Evolutionary conservation across 2,329 filamentous ascomycete genomes (phyloP).

Genomic region (Remersonia thermophila): DNA sequence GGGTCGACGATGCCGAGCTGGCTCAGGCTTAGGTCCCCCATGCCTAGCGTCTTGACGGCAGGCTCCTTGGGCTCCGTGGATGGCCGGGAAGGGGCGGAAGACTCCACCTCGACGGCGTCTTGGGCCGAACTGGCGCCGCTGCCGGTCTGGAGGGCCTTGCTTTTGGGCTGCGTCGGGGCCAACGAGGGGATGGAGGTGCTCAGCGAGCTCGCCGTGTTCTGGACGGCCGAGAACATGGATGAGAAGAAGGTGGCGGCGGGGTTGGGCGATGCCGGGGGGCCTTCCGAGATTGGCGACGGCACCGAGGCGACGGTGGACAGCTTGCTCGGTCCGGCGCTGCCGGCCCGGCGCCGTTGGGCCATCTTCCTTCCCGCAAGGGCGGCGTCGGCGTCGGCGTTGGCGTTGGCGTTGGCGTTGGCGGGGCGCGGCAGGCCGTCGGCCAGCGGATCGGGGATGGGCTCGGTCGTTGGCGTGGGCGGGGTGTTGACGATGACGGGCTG

Average conservation of each 20-base stretch:
- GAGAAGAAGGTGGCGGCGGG: slow-evolving; percentile 75
- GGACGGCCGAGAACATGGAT: slow-evolving; percentile 81
- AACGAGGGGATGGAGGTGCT: slow-evolving; percentile 58
- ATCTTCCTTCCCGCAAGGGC: slow-evolving; percentile 60
- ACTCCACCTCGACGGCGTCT: slow-evolving; percentile 32
- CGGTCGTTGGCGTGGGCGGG: slow-evolving; percentile 50
- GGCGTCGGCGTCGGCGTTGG: too few species aligned
- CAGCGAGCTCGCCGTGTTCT: slow-evolving; percentile 72
- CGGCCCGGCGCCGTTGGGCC: slow-evolving; percentile 50
- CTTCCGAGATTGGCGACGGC: slow-evolving; percentile 64
- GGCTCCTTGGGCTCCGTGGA: slow-evolving; percentile 50
- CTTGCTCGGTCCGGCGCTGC: slow-evolving; percentile 61
- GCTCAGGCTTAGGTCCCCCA: slow-evolving; percentile 77
- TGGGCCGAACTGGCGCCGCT: slow-evolving; percentile 22
- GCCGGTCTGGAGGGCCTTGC: slow-evolving; percentile 21
- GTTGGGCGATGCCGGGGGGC: slow-evolving; percentile 35
- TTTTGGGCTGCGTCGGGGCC: slow-evolving; percentile 37
- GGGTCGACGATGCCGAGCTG: slow-evolving; percentile 67
- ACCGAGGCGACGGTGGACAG: slow-evolving; percentile 64
- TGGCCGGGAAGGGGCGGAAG: slow-evolving; percentile 28
- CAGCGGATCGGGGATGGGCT: slow-evolving; percentile 23
- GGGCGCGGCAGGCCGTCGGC: slow-evolving; percentile 16
- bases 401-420: slow-evolving; percentile 3
- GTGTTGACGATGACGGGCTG: slow-evolving; percentile 51
- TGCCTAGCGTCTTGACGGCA: slow-evolving; percentile 79